Evolutionary conservation across 352 stramenopile genomes (phyloP).

Genomic region (Phytophthora pini): DNA sequence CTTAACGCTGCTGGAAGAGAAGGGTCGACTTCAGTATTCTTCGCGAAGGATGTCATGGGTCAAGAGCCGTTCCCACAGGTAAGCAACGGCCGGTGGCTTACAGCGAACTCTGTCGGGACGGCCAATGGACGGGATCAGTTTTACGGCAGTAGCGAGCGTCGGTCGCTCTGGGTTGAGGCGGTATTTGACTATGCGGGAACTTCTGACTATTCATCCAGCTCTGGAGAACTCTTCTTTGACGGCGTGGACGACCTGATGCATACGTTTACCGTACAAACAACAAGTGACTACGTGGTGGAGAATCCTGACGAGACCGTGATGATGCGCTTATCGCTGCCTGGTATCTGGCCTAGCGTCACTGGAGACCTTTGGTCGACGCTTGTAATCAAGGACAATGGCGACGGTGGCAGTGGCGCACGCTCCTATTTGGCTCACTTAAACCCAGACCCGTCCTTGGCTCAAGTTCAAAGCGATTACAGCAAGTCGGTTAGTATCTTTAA

Average conservation of each 20-base stretch:
- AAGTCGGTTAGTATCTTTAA: slow-evolving; percentile 67
- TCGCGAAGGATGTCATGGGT: slow-evolving; percentile 55
- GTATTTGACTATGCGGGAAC: slow-evolving; percentile 91
- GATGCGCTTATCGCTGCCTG: slow-evolving; percentile 90
- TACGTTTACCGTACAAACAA: slow-evolving; percentile 88
- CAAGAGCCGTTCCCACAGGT: slow-evolving; percentile 85
- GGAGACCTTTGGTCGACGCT: slow-evolving; percentile 89
- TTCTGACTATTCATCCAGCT: slow-evolving; percentile 88
- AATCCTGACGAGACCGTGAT: slow-evolving; percentile 91
- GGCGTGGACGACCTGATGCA: slow-evolving; percentile 45
- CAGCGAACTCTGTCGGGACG: slow-evolving; percentile 73
- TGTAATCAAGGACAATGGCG: slow-evolving; percentile 92
- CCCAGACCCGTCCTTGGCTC: slow-evolving; percentile 31
- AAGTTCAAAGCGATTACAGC: slow-evolving; percentile 57
- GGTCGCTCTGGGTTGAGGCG: slow-evolving; percentile 79
- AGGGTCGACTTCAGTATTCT: slow-evolving; percentile 53
- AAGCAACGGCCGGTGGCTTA: slow-evolving; percentile 61
- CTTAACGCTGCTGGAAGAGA: slow-evolving; percentile 56
- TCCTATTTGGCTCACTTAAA: slow-evolving; percentile 71
- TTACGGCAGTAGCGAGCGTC: slow-evolving; percentile 88
- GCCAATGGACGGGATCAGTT: slow-evolving; percentile 90
- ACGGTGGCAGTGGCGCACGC: slow-evolving; percentile 84
- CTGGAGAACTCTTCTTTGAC: slow-evolving; percentile 74
- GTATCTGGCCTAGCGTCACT: slow-evolving; percentile 91
- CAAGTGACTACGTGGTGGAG: slow-evolving; percentile 91